Evolutionary conservation across 202 grass and related monocot genomes (phyloP), one percentile per base, ranked within the genome.

Genomic region (Panicum hallii): DNA sequence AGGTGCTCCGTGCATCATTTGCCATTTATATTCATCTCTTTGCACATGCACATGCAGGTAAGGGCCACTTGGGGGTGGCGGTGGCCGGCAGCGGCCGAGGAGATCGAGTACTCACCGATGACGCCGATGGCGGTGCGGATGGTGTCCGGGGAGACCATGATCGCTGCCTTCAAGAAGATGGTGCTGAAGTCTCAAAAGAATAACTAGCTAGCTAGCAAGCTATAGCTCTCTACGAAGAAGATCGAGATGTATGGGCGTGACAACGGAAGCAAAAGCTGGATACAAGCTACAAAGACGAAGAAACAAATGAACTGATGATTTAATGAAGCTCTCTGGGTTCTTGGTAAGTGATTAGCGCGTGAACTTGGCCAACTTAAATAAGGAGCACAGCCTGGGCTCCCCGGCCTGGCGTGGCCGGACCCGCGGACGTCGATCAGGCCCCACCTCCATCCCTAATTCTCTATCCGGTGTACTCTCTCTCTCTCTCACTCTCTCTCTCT

Each of bases 41-140:
- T 48, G 46, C 46, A 9, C 4, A 9, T 17, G 14, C 14, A 34
- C 63, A 36, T 38, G 32, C 62, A 36, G 30, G 63, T 65, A 38
- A 9, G 43, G n/a, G 36, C 3, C 36, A 4, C 36, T 38, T 3
- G 36, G 36, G 36, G 36, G 36, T 38, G 36, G 36, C 36, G 36
- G 36, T 4, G 36, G 36, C 32, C 32, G 32, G 32, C 32, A 3
- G 32, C 32, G 32, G 32, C 32, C 2, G 32, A 0, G 32, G 32
- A 32, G 32, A 32, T 32, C 0, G 36, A 38, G 36, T 38, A 85
- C 82, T 20, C 71, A 93, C 95, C 95, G 70, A 98, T 53, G 76
- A 98, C 71, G 43, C 93, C 95, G 82, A 98, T 75, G 41, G 42
- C 92, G 7, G 95, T 98, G 63, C 95, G 92, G 84, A 90, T 91